These are phyloP conservation scores for Pulveroboletus sp. DNA, from an alignment of 768 basidiomycete species.

Conservation along the genomic window DNA sequence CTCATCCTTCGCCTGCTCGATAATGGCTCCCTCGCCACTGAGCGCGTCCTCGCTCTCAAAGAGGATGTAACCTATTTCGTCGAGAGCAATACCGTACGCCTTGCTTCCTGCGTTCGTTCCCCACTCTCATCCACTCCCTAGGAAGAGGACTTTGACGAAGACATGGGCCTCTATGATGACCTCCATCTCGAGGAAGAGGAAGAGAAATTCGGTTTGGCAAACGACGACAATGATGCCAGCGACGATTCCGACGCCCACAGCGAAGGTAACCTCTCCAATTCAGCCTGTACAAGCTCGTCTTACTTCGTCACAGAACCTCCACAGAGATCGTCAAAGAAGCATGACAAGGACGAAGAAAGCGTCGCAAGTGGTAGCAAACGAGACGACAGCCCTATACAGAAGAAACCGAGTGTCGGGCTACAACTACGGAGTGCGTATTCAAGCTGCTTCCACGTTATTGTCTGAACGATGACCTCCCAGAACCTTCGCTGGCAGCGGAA, in stretches of 20 bases:
- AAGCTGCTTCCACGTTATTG: slow-evolving; percentile 1
- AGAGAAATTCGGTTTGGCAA: slow-evolving; percentile 79
- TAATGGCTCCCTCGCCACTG: slow-evolving; percentile 83
- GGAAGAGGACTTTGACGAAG: slow-evolving; percentile 98
- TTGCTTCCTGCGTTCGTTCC: slow-evolving; percentile 3
- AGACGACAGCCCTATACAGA: slow-evolving; percentile 73
- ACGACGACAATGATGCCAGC: slow-evolving; percentile 63
- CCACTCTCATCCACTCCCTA: slow-evolving; percentile 34
- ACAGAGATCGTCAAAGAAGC: slow-evolving; percentile 70
- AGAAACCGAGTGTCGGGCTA: slow-evolving; percentile 64
- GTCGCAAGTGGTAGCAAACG: slow-evolving; percentile 64
- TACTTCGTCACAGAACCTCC: slow-evolving; percentile 47
- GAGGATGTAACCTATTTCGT: slow-evolving; percentile 97
- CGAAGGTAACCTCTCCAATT: slow-evolving; percentile 50
- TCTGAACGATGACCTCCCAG: slow-evolving; percentile 37
- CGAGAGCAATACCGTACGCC: slow-evolving; percentile 87
- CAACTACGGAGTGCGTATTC: slow-evolving; percentile 68
- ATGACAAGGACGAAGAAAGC: slow-evolving; percentile 68
- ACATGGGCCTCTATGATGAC: slow-evolving; percentile 96
- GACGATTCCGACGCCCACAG: slow-evolving; percentile 73
- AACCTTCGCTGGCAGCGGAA: slow-evolving; percentile 60
- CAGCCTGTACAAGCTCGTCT: neutral
- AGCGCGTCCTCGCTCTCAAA: slow-evolving; percentile 76
- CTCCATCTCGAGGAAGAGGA: slow-evolving; percentile 97
- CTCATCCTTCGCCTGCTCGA: slow-evolving; percentile 89